These are phyloP conservation scores for Aspergillus thermomutatus DNA, from an alignment of 2,329 filamentous ascomycete genomes.

Conservation along the genomic window DNA sequence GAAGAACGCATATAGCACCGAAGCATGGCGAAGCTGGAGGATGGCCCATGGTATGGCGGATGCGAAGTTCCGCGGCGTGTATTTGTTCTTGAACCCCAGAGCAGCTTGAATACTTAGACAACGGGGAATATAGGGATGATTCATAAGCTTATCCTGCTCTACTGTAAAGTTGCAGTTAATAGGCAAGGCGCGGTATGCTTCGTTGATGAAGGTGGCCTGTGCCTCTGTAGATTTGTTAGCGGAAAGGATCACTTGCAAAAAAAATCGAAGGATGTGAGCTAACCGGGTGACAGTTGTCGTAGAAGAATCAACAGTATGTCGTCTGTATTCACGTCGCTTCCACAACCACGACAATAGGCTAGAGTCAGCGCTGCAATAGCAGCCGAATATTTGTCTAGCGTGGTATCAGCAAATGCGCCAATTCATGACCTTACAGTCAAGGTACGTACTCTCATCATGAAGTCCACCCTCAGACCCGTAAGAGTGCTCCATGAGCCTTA, in stretches of 20 bases:
- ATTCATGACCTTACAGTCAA: not conserved
- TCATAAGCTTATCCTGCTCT: slow-evolving; percentile 71
- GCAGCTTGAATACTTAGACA: slow-evolving; percentile 76
- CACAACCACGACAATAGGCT: slow-evolving; percentile 48
- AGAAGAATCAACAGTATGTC: slow-evolving; percentile 67
- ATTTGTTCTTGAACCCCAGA: slow-evolving; percentile 67
- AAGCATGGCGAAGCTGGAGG: slow-evolving; percentile 69
- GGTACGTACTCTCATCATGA: slow-evolving; percentile 37
- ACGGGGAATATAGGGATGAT: slow-evolving; percentile 69
- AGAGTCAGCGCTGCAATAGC: slow-evolving; percentile 61
- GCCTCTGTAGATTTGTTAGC: slow-evolving; percentile 48
- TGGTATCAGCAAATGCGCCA: slow-evolving; percentile 3
- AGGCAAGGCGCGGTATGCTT: slow-evolving; percentile 67
- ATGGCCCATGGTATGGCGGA: slow-evolving; percentile 73
- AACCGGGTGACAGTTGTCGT: slow-evolving; percentile 45
- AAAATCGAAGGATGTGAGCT: slow-evolving; percentile 37
- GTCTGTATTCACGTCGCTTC: slow-evolving; percentile 56
- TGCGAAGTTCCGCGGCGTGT: slow-evolving; percentile 59
- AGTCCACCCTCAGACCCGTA: slow-evolving; percentile 35
- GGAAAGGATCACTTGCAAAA: slow-evolving; percentile 23
- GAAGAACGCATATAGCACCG: slow-evolving; percentile 61
- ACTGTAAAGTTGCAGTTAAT: slow-evolving; percentile 78
- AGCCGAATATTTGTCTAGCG: slow-evolving; percentile 43
- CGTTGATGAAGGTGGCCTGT: slow-evolving; percentile 60
- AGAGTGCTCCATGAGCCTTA: slow-evolving; percentile 39